Evolutionary conservation across 495 filamentous ascomycete species (phyloP).

Genomic region (Cairneyella variabilis): DNA sequence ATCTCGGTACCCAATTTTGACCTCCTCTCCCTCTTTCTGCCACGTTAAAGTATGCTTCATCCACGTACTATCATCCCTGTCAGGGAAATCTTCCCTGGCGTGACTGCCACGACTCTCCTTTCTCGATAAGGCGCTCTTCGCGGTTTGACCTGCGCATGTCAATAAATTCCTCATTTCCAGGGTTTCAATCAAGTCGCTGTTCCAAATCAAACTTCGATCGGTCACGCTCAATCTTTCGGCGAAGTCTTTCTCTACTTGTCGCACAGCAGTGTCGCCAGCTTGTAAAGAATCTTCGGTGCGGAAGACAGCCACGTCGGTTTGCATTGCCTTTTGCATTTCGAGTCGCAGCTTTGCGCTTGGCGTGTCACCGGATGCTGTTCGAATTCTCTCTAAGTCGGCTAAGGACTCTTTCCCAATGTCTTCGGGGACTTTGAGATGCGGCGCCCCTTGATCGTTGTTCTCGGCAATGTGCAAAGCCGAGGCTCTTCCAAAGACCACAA

Average conservation of each 20-base stretch:
- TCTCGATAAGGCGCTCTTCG: slow-evolving; percentile 22
- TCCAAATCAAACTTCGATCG: slow-evolving; percentile 24
- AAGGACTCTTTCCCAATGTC: slow-evolving; percentile 19
- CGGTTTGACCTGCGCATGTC: slow-evolving; percentile 26
- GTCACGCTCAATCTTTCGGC: slow-evolving; percentile 5
- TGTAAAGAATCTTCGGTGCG: slow-evolving; percentile 17
- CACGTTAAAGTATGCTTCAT: slow-evolving; percentile 25
- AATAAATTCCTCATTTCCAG: slow-evolving; percentile 26
- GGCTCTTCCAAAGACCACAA: slow-evolving; percentile 26
- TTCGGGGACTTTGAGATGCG: slow-evolving; percentile 14
- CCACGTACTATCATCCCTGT: slow-evolving; percentile 21
- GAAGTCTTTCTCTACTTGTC: slow-evolving; percentile 19
- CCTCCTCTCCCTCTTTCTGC: slow-evolving; percentile 19
- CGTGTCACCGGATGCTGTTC: slow-evolving; percentile 14
- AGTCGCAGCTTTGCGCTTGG: slow-evolving; percentile 11
- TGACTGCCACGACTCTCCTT: slow-evolving; percentile 26
- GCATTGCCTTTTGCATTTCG: slow-evolving; percentile 27
- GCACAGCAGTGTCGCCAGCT: slow-evolving; percentile 2
- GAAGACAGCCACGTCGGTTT: slow-evolving; percentile 23
- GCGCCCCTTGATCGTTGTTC: slow-evolving; percentile 17
- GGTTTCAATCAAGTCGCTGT: slow-evolving; percentile 26
- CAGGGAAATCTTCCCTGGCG: slow-evolving; percentile 22
- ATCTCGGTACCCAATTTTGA: slow-evolving; percentile 21
- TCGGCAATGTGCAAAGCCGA: slow-evolving; percentile 20
- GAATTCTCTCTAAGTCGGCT: slow-evolving; percentile 14